Base-by-base conservation (phyloP, 768 basidiomycete genomes). In the Dacryopinax primogenitus region DNA sequence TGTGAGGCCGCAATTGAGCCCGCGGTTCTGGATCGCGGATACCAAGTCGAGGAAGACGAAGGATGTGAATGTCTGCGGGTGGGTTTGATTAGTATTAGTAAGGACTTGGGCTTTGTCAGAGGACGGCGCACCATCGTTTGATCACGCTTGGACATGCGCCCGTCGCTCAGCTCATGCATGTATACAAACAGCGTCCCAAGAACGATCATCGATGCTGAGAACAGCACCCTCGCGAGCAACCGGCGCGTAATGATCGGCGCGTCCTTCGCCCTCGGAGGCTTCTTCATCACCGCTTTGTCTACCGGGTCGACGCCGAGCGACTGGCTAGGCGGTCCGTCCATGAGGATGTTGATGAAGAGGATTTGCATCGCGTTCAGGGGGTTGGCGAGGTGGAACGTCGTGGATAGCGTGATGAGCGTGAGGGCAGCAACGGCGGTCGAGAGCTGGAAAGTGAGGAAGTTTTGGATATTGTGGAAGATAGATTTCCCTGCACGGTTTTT, bases 341-440 rank as follows among this genome's bases (percentile, higher is more conserved):
- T 98, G 61, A 98, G 82, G 73, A 97, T 96, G 76, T 98, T 97
- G 72, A 97, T 97, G 73, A 96, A 98, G n/a, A 98, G 77, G 71
- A 98, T 98, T 74, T 98, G 93, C 93, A 97, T 97, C 2, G 94
- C 87, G 71, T 98, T 98, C 68, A 98, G 80, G 1, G 94, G 94
- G 71, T 95, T 97, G 70, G 85, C 86, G 34, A 96, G 79, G 15
- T 88, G 85, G 70, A 98, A 84, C 74, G 93, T 81, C 23, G 94
- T 98, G 73, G 90, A 92, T 65, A 97, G 79, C 1, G 94, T 94
- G 76, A 98, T 97, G 69, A 98, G 79, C n/a, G 90, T 86, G 69
- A 98, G 78, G 1, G 94, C 93, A 23, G 95, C 92, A 1, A 92
- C 91, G n/a, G 95, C 95, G 1, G 95, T 98, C 70, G 92, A 94